Conservation (phyloP, 2,329 filamentous ascomycete genomes). For the Xylariaceae sp. region DNA sequence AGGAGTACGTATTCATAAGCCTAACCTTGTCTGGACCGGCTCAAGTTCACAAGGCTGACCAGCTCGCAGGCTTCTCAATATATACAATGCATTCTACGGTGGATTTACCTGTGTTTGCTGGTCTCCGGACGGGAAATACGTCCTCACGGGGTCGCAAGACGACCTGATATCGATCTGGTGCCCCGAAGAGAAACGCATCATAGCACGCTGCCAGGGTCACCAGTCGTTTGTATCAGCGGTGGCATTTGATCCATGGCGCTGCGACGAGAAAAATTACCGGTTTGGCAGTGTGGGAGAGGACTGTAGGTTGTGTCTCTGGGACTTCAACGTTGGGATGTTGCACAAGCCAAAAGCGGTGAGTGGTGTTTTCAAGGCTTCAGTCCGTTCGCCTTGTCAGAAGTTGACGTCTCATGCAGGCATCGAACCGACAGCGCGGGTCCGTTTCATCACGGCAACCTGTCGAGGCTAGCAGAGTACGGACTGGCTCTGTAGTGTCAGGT, state of each 20-base stretch:
- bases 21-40: neutral
- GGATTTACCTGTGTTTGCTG: slow-evolving; percentile 90
- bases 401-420: no score
- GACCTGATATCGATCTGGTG: slow-evolving; percentile 96
- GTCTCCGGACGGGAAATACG: slow-evolving; percentile 95
- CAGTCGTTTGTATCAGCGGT: slow-evolving; percentile 92
- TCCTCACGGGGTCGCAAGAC: slow-evolving; percentile 91
- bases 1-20: slow-evolving; percentile 54
- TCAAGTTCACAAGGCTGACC: slow-evolving; percentile 3
- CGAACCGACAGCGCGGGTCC: slow-evolving; percentile 48
- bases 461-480: slow-evolving; percentile 60
- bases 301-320: slow-evolving; percentile 84
- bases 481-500: slow-evolving; percentile 59
- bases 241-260: slow-evolving; percentile 94
- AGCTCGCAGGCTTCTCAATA: slow-evolving; percentile 61
- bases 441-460: slow-evolving; percentile 48
- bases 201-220: slow-evolving; percentile 90
- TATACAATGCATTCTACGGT: slow-evolving; percentile 89
- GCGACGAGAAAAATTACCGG: slow-evolving; percentile 88
- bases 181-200: slow-evolving; percentile 70
- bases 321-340: slow-evolving; percentile 95
- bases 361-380: slow-evolving; percentile 20
- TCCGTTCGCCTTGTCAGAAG: neutral
- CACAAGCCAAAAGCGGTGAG: slow-evolving; percentile 78
- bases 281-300: slow-evolving; percentile 97